Percentiles rank a stretch among this genome's conserved stretches.
phyloP scores from a whole-genome alignment of 2,329 filamentous ascomycete species.

The Fusarium sacchari region DNA sequence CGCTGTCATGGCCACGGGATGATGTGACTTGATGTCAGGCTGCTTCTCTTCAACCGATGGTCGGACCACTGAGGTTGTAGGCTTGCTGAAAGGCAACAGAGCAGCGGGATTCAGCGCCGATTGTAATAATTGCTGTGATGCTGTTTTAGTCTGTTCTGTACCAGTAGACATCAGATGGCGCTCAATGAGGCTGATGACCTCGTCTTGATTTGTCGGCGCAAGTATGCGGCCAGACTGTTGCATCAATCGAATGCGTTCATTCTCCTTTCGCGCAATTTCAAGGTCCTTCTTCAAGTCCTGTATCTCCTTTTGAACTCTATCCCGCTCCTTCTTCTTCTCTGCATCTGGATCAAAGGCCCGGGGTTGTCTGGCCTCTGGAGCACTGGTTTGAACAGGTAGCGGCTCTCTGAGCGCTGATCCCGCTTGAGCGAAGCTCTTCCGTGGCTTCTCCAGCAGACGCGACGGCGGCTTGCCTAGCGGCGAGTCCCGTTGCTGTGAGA shows the following conservation, averaged over 20 bases:
- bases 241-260: slow-evolving; percentile 60
- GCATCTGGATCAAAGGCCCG: slow-evolving; percentile 51
- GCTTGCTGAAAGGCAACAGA: slow-evolving; percentile 62
- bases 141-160: slow-evolving; percentile 39
- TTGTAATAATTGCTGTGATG: slow-evolving; percentile 57
- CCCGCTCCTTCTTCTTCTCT: slow-evolving; percentile 62
- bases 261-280: slow-evolving; percentile 65
- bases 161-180: slow-evolving; percentile 53
- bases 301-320: slow-evolving; percentile 66
- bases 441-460: slow-evolving; percentile 36
- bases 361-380: slow-evolving; percentile 1
- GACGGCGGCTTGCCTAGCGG: slow-evolving; percentile 59
- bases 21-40: slow-evolving; percentile 67
- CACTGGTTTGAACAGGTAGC: background rate
- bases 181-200: slow-evolving; percentile 54
- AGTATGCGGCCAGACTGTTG: slow-evolving; percentile 53
- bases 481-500: slow-evolving; percentile 54
- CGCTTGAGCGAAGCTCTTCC: slow-evolving; percentile 7
- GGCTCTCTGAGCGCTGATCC: background rate
- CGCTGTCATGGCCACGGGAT: slow-evolving; percentile 69
- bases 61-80: slow-evolving; percentile 41
- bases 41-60: slow-evolving; percentile 44
- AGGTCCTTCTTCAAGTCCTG: slow-evolving; percentile 67
- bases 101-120: slow-evolving; percentile 62
- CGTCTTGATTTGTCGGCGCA: slow-evolving; percentile 49